Percentiles rank a stretch among this genome's conserved stretches.
Conservation (phyloP, 2,329 filamentous ascomycete genomes). For the Bipolaris bicolor region DNA sequence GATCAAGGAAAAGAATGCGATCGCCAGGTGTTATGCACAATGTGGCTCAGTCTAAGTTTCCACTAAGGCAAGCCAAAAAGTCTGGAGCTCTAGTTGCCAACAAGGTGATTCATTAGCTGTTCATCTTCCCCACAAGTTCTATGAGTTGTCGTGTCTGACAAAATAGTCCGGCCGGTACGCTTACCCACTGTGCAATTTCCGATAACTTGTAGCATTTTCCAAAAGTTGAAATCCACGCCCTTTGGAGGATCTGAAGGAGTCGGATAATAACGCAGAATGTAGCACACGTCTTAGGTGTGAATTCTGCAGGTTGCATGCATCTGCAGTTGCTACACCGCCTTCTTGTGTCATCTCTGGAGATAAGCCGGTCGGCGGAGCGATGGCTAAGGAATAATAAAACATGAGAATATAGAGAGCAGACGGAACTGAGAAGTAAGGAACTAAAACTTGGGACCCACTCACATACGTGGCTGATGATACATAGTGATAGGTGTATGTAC, state of each 20-base stretch:
- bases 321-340: constrained; percentile 1
- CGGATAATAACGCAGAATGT: not conserved
- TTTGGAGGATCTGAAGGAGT: not conserved
- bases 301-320: not conserved
- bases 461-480: not conserved
- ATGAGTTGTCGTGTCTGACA: not conserved
- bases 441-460: not conserved
- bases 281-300: not conserved
- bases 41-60: not conserved
- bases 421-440: not conserved
- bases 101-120: not conserved
- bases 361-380: not conserved
- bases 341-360: not conserved
- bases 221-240: not conserved
- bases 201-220: not conserved
- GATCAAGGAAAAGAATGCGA: not conserved
- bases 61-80: not conserved
- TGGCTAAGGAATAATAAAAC: not conserved
- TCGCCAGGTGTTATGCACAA: not conserved
- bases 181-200: not conserved
- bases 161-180: not conserved
- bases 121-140: not conserved
- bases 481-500: no score
- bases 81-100: no score
- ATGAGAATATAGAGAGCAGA: not conserved